These are phyloP conservation scores for Vitis hybrid DNA, from an alignment of 177 flowering plant genomes.

Conservation along the genomic window DNA sequence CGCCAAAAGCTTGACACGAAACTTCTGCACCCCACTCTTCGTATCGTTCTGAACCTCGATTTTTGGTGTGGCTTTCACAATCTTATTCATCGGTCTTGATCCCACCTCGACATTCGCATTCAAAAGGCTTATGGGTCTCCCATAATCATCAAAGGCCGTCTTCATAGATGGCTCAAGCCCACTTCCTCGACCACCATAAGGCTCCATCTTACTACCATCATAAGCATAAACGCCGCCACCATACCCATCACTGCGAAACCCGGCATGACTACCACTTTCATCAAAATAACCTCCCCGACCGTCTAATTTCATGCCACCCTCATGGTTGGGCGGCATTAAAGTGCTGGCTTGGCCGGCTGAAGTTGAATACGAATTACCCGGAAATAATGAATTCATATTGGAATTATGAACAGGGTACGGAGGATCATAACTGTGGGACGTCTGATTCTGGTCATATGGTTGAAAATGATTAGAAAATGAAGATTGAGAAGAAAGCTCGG, in stretches of 20 bases:
- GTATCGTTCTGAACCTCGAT: conserved; percentile 69
- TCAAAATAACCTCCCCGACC: conserved; percentile 34
- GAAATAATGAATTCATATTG: conserved; percentile 24
- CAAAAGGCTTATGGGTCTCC: conserved; percentile 59
- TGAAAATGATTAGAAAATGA: conserved; percentile 16
- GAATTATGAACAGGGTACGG: conserved; percentile 23
- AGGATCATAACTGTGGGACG: conserved; percentile 17
- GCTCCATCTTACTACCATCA: conserved; percentile 73
- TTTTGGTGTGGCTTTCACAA: conserved; percentile 87
- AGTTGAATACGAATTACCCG: conserved; percentile 15
- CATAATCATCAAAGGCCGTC: conserved; percentile 81
- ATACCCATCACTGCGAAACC: conserved; percentile 30
- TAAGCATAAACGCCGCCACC: conserved; percentile 83
- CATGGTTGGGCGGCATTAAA: conserved; percentile 29
- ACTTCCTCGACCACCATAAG: conserved; percentile 86
- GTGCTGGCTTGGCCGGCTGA: conserved; percentile 21
- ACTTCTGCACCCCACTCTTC: conserved; percentile 86
- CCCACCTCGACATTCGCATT: conserved; percentile 35
- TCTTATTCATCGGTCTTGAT: conserved; percentile 31
- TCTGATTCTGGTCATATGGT: conserved; percentile 33
- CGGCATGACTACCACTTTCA: conserved; percentile 34
- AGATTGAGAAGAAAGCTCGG: conserved; percentile 18
- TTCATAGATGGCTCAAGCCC: conserved; percentile 59
- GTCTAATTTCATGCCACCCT: conserved; percentile 36
- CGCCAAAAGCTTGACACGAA: conserved; percentile 82